Evolutionary conservation across 768 basidiomycete genomes (phyloP), one percentile per base, ranked within the genome.

Genomic region (Leccinellum rugosiceps): DNA sequence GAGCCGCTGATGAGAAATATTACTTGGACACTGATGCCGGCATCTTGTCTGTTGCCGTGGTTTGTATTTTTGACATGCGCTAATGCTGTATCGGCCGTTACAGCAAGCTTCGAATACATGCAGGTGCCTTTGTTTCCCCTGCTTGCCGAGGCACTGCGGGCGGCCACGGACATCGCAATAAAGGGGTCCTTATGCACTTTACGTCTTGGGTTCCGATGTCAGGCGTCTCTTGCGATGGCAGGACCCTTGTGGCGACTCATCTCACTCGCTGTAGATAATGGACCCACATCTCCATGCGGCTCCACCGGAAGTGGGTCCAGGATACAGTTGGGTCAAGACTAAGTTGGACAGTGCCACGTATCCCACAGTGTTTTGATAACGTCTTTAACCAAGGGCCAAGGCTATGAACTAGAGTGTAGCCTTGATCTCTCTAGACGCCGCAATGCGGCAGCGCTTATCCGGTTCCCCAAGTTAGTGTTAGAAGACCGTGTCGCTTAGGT

Each of bases 31-130:
- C 21, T 43, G 7, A 11, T 53, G n/a, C 56, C 65, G 62, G 65
- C 65, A 61, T 61, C 31, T 35, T 32, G 19, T 31, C 25, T 47
- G 10, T 45, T 62, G 19, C 63, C 56, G 48, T 56, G 19, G 47
- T 28, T 43, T 7, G 21, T 30, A 10, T 47, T 43, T 47, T 41
- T 19, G 25, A n/a, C 8, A 21, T n/a, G 44, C 4, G 32, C 55
- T 10, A 30, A 26, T 32, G 28, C 32, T 49, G 17, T 25, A 41
- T 21, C 28, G 7, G 2, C 14, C 44, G 34, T 17, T 13, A 35
- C 11, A 19, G 41, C 31, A 47, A 61, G 11, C 15, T 30, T n/a
- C 17, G 9, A 38, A 1, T 38, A 38, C 38, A 38, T 38, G 17
- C 17, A 38, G 17, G 38, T 19, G n/a, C 45, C 21, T 13, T 53